phyloP scores from a whole-genome alignment of 73 alveolate genomes.

The Uronychia setigera region DNA sequence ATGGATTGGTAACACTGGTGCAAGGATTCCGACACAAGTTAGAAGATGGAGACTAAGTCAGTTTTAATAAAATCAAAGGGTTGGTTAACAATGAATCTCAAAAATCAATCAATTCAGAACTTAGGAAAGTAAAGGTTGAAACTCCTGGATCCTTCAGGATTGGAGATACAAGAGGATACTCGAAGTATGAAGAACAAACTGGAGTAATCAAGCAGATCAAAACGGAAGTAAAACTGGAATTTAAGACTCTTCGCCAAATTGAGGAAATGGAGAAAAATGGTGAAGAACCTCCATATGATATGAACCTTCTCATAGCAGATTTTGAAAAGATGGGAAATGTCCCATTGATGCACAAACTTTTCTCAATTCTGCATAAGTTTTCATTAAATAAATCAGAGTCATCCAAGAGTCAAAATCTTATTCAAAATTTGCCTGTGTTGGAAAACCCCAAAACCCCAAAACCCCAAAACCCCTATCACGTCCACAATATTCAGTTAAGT shows the following conservation, averaged over 20 bases:
- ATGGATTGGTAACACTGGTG: constrained; percentile 78
- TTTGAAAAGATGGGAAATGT: constrained; percentile 64
- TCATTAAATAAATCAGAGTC: too few relatives aligned
- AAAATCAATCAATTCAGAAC: constrained; percentile 64
- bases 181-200: constrained; percentile 64
- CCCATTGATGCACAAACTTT: too few relatives aligned
- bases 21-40: constrained; percentile 90
- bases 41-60: constrained; percentile 90
- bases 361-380: too few relatives aligned
- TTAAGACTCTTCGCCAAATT: constrained; percentile 6
- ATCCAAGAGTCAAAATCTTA: too few relatives aligned
- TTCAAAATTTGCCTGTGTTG: too few relatives aligned
- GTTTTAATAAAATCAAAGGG: constrained; percentile 88
- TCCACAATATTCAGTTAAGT: too few relatives aligned
- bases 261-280: neutral
- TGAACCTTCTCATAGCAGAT: constrained; percentile 53
- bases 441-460: too few relatives aligned
- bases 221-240: constrained; percentile 66
- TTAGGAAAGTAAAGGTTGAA: constrained; percentile 65
- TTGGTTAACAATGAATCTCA: constrained; percentile 40
- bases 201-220: constrained; percentile 78
- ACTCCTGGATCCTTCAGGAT: constrained; percentile 45
- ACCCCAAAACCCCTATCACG: too few relatives aligned
- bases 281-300: constrained; percentile 22
- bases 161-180: constrained; percentile 56